Percentiles rank a stretch among this genome's conserved stretches.
These are phyloP conservation scores for Inosperma sp. DNA, from an alignment of 768 basidiomycete species.

Conservation along the genomic window DNA sequence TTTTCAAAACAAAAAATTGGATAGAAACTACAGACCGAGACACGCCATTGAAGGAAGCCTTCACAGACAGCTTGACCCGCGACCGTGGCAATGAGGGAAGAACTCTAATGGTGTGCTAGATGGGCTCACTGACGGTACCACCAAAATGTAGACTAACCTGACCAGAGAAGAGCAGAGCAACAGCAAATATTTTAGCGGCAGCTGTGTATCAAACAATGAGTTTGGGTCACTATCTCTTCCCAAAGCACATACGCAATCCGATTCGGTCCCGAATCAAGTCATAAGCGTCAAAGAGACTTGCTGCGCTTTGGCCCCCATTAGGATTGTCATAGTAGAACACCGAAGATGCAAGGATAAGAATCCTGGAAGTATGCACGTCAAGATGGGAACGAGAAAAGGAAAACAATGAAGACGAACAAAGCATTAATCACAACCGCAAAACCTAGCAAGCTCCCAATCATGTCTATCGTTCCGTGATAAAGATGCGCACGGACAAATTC, in stretches of 20 bases:
- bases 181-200: conserved; percentile 81
- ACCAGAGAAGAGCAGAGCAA: conserved; percentile 80
- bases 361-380: conserved; percentile 53
- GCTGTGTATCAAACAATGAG: conserved; percentile 34
- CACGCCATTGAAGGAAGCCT: conserved; percentile 83
- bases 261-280: conserved; percentile 62
- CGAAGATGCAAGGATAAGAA: conserved; percentile 75
- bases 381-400: neutral
- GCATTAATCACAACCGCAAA: conserved; percentile 89
- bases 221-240: neutral
- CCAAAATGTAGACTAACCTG: conserved; percentile 40
- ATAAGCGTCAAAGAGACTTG: conserved; percentile 83
- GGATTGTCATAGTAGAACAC: conserved; percentile 61
- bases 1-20: conserved; percentile 10
- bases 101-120: conserved; percentile 42
- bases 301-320: conserved; percentile 36
- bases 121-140: neutral
- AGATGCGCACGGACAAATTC: conserved; percentile 59
- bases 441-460: conserved; percentile 66
- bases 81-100: conserved; percentile 84
- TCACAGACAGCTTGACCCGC: conserved; percentile 89
- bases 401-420: conserved; percentile 43
- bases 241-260: conserved; percentile 54
- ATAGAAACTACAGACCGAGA: conserved; percentile 48
- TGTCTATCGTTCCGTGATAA: conserved; percentile 60